phyloP scores from a whole-genome alignment of 805 yeast species.

The Torulaspora quercuum region DNA sequence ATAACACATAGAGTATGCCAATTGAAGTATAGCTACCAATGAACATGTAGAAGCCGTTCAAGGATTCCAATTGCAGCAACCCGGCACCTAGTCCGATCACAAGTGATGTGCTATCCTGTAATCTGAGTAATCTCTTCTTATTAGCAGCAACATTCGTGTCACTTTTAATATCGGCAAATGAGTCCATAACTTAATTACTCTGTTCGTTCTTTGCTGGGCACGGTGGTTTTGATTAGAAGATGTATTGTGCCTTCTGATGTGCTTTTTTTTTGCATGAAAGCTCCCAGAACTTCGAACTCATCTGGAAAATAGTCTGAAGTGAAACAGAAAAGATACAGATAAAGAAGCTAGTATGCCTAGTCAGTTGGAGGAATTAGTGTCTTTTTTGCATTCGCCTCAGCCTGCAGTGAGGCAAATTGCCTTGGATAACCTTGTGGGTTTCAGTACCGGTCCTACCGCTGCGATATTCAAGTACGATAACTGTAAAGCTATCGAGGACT shows the following conservation, averaged over 20 bases:
- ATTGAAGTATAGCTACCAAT: constrained; percentile 37
- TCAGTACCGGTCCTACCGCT: constrained; percentile 66
- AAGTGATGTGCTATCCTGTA: constrained; percentile 49
- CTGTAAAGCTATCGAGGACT: constrained; percentile 65
- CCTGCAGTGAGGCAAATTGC: constrained; percentile 81
- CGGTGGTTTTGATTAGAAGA: too few relatives aligned
- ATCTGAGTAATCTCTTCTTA: constrained; percentile 25
- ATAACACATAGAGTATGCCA: constrained; percentile 33
- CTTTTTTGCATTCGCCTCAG: constrained; percentile 76
- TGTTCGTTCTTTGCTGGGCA: too few relatives aligned
- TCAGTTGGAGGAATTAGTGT: constrained; percentile 62
- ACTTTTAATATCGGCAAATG: constrained; percentile 8
- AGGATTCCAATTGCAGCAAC: constrained; percentile 48
- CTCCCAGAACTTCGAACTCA: constrained; percentile 3
- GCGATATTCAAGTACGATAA: constrained; percentile 66
- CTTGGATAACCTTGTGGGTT: constrained; percentile 76
- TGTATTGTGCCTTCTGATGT: too few relatives aligned
- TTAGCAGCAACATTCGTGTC: constrained; percentile 23
- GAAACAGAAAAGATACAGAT: too few relatives aligned
- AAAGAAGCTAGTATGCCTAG: constrained; percentile 41
- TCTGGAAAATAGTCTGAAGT: constrained; percentile 2
- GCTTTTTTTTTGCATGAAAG: constrained; percentile 5
- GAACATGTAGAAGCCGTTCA: constrained; percentile 47
- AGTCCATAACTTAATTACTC: too few relatives aligned
- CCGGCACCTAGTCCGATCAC: constrained; percentile 55